phyloP scores from a whole-genome alignment of 441 rosid genomes.

The Pelargonium cotyledonis region DNA sequence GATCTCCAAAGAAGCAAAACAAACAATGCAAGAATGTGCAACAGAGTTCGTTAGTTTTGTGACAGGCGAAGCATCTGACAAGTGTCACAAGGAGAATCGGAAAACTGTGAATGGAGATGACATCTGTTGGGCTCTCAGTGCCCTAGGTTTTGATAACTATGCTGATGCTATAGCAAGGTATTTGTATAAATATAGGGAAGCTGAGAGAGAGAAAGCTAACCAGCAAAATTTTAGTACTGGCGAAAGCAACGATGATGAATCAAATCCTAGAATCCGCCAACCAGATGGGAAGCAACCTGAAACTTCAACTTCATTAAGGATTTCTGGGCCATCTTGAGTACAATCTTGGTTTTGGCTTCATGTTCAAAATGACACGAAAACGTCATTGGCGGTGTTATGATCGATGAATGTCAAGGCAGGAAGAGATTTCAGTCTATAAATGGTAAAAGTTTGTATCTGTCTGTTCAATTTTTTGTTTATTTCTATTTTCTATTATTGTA shows the following conservation, averaged over 20 bases:
- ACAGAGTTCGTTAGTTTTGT: slow-evolving; percentile 90
- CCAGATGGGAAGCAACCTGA: slow-evolving; percentile 13
- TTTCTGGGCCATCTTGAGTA: neutral
- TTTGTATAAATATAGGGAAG: slow-evolving; percentile 61
- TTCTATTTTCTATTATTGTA: neutral
- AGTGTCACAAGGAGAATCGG: slow-evolving; percentile 86
- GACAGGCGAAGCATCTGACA: slow-evolving; percentile 85
- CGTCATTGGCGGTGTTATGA: too few species aligned
- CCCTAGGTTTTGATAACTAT: slow-evolving; percentile 73
- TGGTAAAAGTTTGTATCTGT: neutral
- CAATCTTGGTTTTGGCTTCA: too few species aligned
- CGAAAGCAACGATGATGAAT: slow-evolving; percentile 31
- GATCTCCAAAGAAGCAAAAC: slow-evolving; percentile 84
- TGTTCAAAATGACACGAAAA: too few species aligned
- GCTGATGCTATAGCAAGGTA: slow-evolving; percentile 66
- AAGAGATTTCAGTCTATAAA: neutral
- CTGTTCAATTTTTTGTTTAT: neutral
- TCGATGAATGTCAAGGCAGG: too few species aligned
- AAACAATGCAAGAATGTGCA: slow-evolving; percentile 85
- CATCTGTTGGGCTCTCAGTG: slow-evolving; percentile 78
- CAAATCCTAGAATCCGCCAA: slow-evolving; percentile 14
- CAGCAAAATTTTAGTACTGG: slow-evolving; percentile 21
- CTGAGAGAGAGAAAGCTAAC: slow-evolving; percentile 54
- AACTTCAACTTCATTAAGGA: slow-evolving; percentile 12
- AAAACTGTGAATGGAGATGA: slow-evolving; percentile 91